Evolutionary conservation across 352 stramenopile species (phyloP), one percentile per base, ranked within the genome.

Genomic region (Phytophthora ohioensis): DNA sequence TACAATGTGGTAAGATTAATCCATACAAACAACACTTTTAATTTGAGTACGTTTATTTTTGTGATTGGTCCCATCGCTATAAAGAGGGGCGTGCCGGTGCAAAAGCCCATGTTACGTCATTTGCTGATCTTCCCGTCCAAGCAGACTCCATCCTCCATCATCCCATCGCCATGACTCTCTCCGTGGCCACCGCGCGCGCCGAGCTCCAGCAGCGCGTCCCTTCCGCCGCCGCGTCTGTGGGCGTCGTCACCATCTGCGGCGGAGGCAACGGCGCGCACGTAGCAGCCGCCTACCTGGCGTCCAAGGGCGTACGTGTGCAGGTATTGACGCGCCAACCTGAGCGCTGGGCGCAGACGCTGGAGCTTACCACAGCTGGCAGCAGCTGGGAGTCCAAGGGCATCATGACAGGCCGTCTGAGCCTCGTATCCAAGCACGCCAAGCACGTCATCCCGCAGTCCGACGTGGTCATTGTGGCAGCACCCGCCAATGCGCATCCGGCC

Each of bases 251-350:
- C 56, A 97, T 98, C 73, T 98, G 93, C 69, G 93, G 93, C 60
- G 93, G 93, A 51, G 93, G 93, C 53, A 98, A 98, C 71, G 92
- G 92, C 58, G 93, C 93, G 30, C 92, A 98, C 71, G 92, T 97
- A 32, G 85, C 91, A 49, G 91, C 92, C 21, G 90, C 87, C 21
- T 98, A 97, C 70, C 69, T 98, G 59, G 91, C 90, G 42, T 85
- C 84, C 63, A 95, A 93, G 45, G 92, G 92, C 63, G 80, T 98
- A 47, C 78, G 68, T 21, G 89, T 96, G 64, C 79, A 95, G 54
- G 82, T 96, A 41, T 74, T 96, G 58, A 96, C 89, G 56, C 87
- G 89, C 57, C 89, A 93, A 52, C 89, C 91, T 3, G 78, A 94
- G 59, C 82, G 87, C 39, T 97, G 91, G 91, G 80, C 79, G 59